phyloP scores from a whole-genome alignment of 768 basidiomycete genomes.

The Hortiboletus campestris region DNA sequence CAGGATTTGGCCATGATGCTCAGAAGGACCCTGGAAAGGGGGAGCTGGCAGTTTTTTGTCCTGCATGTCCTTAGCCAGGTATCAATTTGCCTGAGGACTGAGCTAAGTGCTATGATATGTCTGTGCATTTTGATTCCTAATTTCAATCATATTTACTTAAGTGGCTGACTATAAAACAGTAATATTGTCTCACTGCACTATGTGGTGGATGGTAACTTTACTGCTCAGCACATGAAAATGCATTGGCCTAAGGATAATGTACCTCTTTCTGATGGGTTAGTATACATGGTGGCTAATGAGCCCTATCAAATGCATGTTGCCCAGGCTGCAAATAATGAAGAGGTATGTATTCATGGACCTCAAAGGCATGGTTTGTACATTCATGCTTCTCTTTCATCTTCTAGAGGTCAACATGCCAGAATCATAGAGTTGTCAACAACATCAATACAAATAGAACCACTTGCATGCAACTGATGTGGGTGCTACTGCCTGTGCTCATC shows the following conservation, averaged over 20 bases:
- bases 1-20: not conserved
- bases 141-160: too few relatives aligned
- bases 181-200: not conserved
- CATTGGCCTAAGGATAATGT: not conserved
- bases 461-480: not conserved
- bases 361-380: too few relatives aligned
- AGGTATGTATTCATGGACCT: not conserved
- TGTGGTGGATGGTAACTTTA: not conserved
- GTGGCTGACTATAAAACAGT: too few relatives aligned
- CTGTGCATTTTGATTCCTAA: too few relatives aligned
- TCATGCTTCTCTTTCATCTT: too few relatives aligned
- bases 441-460: not conserved
- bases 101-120: not conserved
- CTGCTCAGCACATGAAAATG: not conserved
- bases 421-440: not conserved
- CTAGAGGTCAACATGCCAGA: not conserved
- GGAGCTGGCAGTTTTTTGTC: not conserved
- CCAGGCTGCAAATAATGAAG: not conserved
- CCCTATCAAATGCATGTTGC: not conserved
- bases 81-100: not conserved
- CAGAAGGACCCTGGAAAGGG: not conserved
- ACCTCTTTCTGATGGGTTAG: not conserved
- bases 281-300: not conserved
- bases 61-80: not conserved
- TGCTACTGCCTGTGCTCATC: not conserved